Evolutionary conservation across 208 protist genomes (phyloP).

Genomic region (Vickermania spadyakhi): DNA sequence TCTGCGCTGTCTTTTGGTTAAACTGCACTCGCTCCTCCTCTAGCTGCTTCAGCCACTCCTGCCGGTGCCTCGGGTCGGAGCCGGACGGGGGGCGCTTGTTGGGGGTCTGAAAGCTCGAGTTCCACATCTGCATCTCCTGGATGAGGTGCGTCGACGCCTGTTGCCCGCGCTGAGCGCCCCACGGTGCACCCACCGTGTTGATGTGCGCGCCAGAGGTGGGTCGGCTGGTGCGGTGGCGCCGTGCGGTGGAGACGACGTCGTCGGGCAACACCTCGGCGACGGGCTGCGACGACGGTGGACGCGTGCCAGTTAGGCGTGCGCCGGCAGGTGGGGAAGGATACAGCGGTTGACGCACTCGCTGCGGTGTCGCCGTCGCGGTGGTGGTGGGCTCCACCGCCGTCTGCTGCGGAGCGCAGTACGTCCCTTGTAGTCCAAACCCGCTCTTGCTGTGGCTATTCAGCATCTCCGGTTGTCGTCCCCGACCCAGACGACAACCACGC

Average conservation of each 20-base stretch:
- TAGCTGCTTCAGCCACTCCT: constrained; percentile 28
- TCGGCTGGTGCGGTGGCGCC: not conserved
- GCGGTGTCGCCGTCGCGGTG: too few relatives aligned
- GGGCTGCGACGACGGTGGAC: not conserved
- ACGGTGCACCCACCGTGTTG: not conserved
- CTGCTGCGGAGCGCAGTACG: too few relatives aligned
- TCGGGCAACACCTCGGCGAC: not conserved
- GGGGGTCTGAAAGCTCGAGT: constrained; percentile 18
- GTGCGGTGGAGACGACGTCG: too few relatives aligned
- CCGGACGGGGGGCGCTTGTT: constrained; percentile 17
- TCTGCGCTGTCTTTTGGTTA: constrained; percentile 18
- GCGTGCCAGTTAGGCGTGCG: not conserved
- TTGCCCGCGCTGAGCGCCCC: not conserved
- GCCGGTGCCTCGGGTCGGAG: constrained; percentile 15
- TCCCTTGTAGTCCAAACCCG: too few relatives aligned
- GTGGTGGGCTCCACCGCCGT: too few relatives aligned
- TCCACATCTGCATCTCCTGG: constrained; percentile 30
- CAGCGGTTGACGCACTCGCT: too few relatives aligned
- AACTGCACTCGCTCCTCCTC: constrained; percentile 13
- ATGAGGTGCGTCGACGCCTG: constrained; percentile 21
- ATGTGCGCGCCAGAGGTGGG: not conserved
- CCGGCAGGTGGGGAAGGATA: not conserved
- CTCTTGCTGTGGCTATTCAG: too few relatives aligned
- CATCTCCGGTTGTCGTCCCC: too few relatives aligned
- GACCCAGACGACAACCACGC: too few relatives aligned